Conservation (phyloP, 2,329 filamentous ascomycete species). For the Cladosporium cucumerinum region DNA sequence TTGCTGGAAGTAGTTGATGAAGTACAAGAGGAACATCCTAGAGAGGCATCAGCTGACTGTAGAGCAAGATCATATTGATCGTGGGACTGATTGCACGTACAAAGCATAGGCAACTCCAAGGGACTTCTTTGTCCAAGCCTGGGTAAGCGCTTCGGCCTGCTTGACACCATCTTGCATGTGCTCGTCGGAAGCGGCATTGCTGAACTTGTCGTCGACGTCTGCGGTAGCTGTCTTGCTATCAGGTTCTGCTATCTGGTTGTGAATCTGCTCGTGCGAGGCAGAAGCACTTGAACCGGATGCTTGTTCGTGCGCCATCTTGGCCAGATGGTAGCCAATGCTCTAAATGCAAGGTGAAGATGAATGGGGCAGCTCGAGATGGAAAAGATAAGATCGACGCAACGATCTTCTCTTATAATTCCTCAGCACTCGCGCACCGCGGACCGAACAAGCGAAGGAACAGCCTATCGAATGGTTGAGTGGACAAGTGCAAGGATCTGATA, state of each 20-base stretch:
- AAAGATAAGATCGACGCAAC: not conserved
- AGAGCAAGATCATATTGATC: not conserved
- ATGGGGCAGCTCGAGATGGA: not conserved
- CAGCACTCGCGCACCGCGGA: not conserved
- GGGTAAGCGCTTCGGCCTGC: slow-evolving; percentile 40
- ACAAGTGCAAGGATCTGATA: slow-evolving; percentile 10
- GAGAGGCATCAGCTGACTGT: not conserved
- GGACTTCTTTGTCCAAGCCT: slow-evolving; percentile 39
- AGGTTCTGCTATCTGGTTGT: not conserved
- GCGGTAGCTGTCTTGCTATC: not conserved
- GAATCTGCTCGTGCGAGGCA: not conserved
- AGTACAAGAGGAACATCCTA: slow-evolving; percentile 47
- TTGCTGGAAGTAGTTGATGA: slow-evolving; percentile 47
- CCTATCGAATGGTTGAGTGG: not conserved
- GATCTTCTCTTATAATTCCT: not conserved
- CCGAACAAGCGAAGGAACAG: not conserved
- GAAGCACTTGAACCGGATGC: not conserved
- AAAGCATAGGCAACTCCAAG: slow-evolving; percentile 39
- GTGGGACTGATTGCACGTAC: slow-evolving; percentile 26
- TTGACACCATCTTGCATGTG: slow-evolving; percentile 34
- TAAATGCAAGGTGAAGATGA: not conserved
- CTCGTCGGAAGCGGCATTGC: not conserved
- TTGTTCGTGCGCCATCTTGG: not conserved
- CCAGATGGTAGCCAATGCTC: not conserved
- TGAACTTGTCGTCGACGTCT: not conserved